Evolutionary conservation across 805 yeast genomes (phyloP).

Genomic region (Sugiyamaella smithiae): DNA sequence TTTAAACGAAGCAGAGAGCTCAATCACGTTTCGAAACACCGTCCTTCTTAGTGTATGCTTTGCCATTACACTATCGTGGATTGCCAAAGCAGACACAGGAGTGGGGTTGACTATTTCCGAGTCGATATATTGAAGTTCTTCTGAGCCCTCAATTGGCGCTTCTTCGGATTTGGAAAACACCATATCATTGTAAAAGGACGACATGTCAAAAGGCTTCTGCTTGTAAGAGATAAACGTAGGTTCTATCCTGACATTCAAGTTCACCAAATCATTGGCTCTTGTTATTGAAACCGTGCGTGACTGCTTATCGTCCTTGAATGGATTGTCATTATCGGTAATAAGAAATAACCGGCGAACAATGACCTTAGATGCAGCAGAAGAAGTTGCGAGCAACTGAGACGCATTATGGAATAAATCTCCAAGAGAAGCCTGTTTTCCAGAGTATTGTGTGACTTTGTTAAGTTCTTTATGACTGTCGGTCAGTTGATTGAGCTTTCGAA

Average conservation of each 20-base stretch:
- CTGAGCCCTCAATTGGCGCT: slow-evolving; percentile 2
- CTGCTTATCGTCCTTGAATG: slow-evolving; percentile 45
- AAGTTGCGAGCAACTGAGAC: slow-evolving; percentile 49
- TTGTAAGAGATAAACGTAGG: slow-evolving; percentile 57
- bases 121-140: slow-evolving; percentile 32
- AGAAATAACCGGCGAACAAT: slow-evolving; percentile 54
- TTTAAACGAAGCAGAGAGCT: slow-evolving; percentile 51
- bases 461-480: slow-evolving; percentile 6
- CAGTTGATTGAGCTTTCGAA: slow-evolving; percentile 19
- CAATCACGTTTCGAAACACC: slow-evolving; percentile 59
- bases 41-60: slow-evolving; percentile 62
- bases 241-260: slow-evolving; percentile 49
- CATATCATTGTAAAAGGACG: slow-evolving; percentile 53
- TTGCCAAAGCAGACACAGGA: slow-evolving; percentile 18
- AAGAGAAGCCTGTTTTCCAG: slow-evolving; percentile 31
- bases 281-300: slow-evolving; percentile 51
- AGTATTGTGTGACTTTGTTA: slow-evolving; percentile 18
- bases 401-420: slow-evolving; percentile 48
- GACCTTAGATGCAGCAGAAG: neutral
- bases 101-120: slow-evolving; percentile 24
- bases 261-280: slow-evolving; percentile 58
- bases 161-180: slow-evolving; percentile 10
- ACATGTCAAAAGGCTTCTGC: slow-evolving; percentile 41
- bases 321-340: slow-evolving; percentile 74
- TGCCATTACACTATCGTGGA: slow-evolving; percentile 42